phyloP scores from a whole-genome alignment of 345 rosid species.

The Salix brachista region DNA sequence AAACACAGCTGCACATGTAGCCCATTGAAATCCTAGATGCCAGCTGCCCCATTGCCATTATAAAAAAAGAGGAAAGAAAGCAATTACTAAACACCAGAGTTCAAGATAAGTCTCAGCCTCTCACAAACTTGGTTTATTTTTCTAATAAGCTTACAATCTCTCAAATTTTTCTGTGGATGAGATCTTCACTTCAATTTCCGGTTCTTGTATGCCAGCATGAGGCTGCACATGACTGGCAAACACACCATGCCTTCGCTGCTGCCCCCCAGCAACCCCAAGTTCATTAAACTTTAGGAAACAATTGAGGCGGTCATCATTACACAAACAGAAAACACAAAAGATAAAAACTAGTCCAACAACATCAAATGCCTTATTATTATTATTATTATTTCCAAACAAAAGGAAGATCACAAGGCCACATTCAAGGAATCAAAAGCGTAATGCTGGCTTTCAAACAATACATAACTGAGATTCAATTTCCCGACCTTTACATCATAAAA shows the following conservation, averaged over 20 bases:
- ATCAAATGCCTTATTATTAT: neutral
- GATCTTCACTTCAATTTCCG: slow-evolving; percentile 8
- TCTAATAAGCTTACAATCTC: neutral
- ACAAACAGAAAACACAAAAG: neutral
- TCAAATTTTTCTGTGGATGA: neutral
- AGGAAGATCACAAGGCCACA: neutral
- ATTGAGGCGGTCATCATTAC: neutral
- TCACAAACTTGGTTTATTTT: neutral
- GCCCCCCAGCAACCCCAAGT: slow-evolving; percentile 12
- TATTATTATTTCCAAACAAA: neutral
- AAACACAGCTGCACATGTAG: neutral
- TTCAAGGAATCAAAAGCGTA: neutral
- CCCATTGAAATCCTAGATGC: neutral
- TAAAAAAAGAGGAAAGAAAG: neutral
- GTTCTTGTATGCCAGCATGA: slow-evolving; percentile 1
- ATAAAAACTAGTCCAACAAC: neutral
- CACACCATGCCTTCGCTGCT: neutral
- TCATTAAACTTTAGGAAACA: slow-evolving; percentile 1
- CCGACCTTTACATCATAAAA: neutral
- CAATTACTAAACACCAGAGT: neutral
- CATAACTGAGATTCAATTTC: neutral
- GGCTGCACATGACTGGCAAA: neutral
- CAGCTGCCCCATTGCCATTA: neutral
- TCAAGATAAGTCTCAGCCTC: neutral
- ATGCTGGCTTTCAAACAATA: neutral